A percentile compares a stretch with the other conserved stretches of the same genome.
Conservation (phyloP, 1,284 basidiomycete species). For the Heliocybe sulcata region DNA sequence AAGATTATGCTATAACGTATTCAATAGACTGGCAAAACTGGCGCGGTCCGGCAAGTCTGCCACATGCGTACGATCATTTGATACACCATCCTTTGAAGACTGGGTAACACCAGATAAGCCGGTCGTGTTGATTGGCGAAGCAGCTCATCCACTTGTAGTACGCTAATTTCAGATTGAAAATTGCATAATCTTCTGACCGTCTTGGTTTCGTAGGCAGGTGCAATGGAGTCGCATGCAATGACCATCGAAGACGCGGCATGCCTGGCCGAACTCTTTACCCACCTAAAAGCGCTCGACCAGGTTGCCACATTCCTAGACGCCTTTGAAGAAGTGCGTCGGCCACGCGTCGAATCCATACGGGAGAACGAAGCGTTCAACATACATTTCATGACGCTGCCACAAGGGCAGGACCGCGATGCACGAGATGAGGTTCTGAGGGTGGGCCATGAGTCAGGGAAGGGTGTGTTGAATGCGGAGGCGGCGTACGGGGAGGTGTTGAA, state of each 20-base stretch:
- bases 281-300: slow-evolving; percentile 7
- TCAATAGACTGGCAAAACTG: neutral
- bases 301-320: slow-evolving; percentile 9
- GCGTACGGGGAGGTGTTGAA: slow-evolving; percentile 6
- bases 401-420: slow-evolving; percentile 1
- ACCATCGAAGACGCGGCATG: slow-evolving; percentile 10
- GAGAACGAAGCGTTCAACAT: slow-evolving; percentile 3
- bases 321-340: slow-evolving; percentile 8
- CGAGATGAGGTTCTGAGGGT: slow-evolving; percentile 5
- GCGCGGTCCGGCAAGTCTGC: neutral
- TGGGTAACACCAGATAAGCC: slow-evolving; percentile 9
- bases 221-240: slow-evolving; percentile 1
- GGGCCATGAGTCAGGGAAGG: slow-evolving; percentile 1
- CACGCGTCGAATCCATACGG: slow-evolving; percentile 3
- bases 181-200: neutral
- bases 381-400: neutral
- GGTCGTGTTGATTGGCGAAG: slow-evolving; percentile 9
- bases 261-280: slow-evolving; percentile 10
- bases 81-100: neutral
- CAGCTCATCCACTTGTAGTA: slow-evolving; percentile 9
- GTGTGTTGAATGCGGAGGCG: neutral
- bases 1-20: neutral
- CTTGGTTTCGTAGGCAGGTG: slow-evolving; percentile 2
- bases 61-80: neutral
- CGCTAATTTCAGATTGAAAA: neutral